A percentile compares a stretch with the other conserved stretches of the same genome.
These are phyloP conservation scores for Gaeumannomyces sp. DNA, from an alignment of 2,329 filamentous ascomycete genomes.

Conservation along the genomic window DNA sequence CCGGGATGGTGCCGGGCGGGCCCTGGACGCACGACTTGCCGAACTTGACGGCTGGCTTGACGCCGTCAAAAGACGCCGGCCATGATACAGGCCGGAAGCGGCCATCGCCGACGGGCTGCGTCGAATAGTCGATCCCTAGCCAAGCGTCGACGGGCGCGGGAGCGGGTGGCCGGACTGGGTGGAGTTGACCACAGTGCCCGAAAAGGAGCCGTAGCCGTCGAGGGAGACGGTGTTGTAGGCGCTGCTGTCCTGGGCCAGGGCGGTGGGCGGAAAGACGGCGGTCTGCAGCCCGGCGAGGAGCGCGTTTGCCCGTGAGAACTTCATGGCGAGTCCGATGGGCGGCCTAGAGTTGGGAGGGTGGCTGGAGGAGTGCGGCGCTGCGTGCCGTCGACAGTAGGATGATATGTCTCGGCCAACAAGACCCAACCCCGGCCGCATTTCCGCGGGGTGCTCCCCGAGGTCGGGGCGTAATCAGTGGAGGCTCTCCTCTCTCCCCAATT, in stretches of 20 bases:
- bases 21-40: constrained; percentile 8
- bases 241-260: background rate
- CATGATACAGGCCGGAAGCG: constrained; percentile 5
- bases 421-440: background rate
- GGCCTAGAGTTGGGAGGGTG: background rate
- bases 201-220: constrained; percentile 5
- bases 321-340: background rate
- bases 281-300: background rate
- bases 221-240: background rate
- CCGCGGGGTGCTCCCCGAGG: background rate
- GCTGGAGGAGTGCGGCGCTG: no score
- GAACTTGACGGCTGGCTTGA: constrained; percentile 7
- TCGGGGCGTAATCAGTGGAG: background rate
- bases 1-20: constrained; percentile 1
- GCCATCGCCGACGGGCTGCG: constrained; percentile 3
- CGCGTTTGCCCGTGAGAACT: background rate
- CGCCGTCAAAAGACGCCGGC: constrained; percentile 3
- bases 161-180: constrained; percentile 1
- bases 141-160: constrained; percentile 9
- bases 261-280: background rate
- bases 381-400: background rate
- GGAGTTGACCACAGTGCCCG: constrained; percentile 2
- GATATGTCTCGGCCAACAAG: background rate
- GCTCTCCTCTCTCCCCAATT: background rate
- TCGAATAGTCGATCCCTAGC: constrained; percentile 8